Conservation (phyloP, 768 basidiomycete genomes). For the Postia placenta region DNA sequence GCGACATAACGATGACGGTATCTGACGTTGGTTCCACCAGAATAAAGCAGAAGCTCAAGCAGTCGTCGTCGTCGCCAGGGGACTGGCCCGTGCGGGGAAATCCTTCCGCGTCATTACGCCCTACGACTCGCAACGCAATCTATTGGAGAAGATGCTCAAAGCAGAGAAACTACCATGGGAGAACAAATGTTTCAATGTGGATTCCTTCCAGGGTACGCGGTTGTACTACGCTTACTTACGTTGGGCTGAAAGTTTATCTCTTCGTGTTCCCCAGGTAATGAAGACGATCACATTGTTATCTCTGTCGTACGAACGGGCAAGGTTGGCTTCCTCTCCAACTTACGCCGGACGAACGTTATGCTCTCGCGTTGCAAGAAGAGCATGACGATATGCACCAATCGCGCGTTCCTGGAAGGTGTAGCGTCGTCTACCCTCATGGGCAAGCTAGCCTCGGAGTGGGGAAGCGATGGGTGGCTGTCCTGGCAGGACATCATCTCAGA, state of each 20-base stretch:
- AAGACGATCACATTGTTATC: constrained; percentile 27
- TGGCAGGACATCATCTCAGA: constrained; percentile 7
- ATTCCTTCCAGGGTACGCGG: constrained; percentile 29
- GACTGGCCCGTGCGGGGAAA: constrained; percentile 11
- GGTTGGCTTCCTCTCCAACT: constrained; percentile 25
- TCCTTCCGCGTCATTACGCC: constrained; percentile 28
- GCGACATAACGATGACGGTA: neutral
- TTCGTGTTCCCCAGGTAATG: constrained; percentile 25
- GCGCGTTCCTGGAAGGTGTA: constrained; percentile 15
- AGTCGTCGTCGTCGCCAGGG: constrained; percentile 17
- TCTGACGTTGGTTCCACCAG: constrained; percentile 20
- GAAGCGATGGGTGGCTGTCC: constrained; percentile 7
- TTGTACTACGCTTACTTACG: neutral
- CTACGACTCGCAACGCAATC: constrained; percentile 27
- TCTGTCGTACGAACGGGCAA: constrained; percentile 26
- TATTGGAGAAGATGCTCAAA: constrained; percentile 22
- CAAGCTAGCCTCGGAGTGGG: constrained; percentile 16
- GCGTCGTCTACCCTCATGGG: constrained; percentile 22
- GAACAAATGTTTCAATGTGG: constrained; percentile 28
- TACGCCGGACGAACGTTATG: constrained; percentile 29
- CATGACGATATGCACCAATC: constrained; percentile 26
- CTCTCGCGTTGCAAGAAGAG: constrained; percentile 27
- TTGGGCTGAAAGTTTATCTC: neutral
- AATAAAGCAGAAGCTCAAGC: constrained; percentile 23
- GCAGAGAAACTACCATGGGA: constrained; percentile 16